Conservation (phyloP, 2,329 filamentous ascomycete species). For the Claviceps africana region DNA sequence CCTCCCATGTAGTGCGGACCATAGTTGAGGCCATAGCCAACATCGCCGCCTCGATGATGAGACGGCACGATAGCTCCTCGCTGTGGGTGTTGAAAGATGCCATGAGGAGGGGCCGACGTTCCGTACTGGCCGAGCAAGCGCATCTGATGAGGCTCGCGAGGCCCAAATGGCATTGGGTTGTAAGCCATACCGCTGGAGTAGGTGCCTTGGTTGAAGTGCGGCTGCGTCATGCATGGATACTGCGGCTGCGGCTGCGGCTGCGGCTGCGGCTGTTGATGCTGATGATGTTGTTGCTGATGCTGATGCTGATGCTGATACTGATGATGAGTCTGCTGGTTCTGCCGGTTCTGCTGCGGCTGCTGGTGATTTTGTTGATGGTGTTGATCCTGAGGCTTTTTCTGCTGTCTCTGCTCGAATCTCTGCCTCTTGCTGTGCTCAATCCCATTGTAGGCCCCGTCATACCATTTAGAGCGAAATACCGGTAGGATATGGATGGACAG, state of each 20-base stretch:
- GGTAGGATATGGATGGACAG: slow-evolving; percentile 15
- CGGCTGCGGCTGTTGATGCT: not conserved
- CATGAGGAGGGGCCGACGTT: not conserved
- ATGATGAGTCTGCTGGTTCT: not conserved
- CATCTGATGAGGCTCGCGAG: slow-evolving; percentile 1
- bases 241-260: not conserved
- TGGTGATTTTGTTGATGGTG: not conserved
- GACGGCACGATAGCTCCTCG: not conserved
- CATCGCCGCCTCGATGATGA: not conserved
- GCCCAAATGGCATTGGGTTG: not conserved
- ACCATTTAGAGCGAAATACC: slow-evolving; percentile 20
- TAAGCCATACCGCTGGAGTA: not conserved
- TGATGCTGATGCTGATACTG: not conserved
- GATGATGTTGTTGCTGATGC: not conserved
- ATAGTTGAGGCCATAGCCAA: not conserved
- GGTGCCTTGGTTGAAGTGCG: not conserved
- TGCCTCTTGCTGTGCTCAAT: not conserved
- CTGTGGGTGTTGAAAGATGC: not conserved
- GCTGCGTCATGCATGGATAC: not conserved
- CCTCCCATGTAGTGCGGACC: not conserved
- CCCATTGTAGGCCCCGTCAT: slow-evolving; percentile 2
- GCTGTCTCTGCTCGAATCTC: not conserved
- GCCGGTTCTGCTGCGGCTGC: not conserved
- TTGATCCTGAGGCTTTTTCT: not conserved
- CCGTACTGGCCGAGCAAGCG: not conserved